Conservation (phyloP, 1,139 yeast species). For the Debaryomycetaceae sp. region DNA sequence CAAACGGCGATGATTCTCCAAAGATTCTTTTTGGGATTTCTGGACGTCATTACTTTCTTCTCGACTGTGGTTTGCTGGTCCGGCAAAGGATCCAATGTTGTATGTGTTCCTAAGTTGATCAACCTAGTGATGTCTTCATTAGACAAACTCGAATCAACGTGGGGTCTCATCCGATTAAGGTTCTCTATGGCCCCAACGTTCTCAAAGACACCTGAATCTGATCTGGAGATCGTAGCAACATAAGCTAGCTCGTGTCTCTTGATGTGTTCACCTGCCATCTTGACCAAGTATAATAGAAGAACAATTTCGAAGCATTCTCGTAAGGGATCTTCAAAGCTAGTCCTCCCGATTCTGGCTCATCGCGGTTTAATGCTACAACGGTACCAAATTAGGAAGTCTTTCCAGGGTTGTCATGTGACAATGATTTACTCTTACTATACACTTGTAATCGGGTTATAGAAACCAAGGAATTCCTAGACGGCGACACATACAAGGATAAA, state of each 20-base stretch:
- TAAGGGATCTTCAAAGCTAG: too few species aligned
- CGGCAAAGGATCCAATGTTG: neutral
- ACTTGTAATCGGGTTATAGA: neutral
- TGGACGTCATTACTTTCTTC: conserved; percentile 1
- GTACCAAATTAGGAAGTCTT: neutral
- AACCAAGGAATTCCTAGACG: too few species aligned
- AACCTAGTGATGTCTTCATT: conserved; percentile 10
- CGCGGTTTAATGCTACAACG: neutral
- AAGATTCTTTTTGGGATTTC: conserved; percentile 41
- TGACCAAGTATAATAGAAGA: too few species aligned
- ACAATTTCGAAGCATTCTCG: too few species aligned
- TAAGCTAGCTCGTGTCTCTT: conserved; percentile 6
- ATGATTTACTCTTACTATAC: neutral
- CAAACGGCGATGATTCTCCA: conserved; percentile 41
- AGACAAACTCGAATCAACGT: conserved; percentile 10
- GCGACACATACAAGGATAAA: too few species aligned
- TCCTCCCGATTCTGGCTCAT: neutral
- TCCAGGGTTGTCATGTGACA: neutral
- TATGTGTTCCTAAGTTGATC: neutral
- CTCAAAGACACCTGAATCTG: conserved; percentile 6
- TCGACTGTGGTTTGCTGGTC: neutral
- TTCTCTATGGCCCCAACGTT: neutral
- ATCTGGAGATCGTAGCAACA: conserved; percentile 9
- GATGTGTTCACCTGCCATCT: neutral
- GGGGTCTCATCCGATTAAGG: conserved; percentile 7